A percentile compares a stretch with the other conserved stretches of the same genome.
These are phyloP conservation scores for Thermoascus crustaceus DNA, from an alignment of 2,329 filamentous ascomycete species.

Conservation along the genomic window DNA sequence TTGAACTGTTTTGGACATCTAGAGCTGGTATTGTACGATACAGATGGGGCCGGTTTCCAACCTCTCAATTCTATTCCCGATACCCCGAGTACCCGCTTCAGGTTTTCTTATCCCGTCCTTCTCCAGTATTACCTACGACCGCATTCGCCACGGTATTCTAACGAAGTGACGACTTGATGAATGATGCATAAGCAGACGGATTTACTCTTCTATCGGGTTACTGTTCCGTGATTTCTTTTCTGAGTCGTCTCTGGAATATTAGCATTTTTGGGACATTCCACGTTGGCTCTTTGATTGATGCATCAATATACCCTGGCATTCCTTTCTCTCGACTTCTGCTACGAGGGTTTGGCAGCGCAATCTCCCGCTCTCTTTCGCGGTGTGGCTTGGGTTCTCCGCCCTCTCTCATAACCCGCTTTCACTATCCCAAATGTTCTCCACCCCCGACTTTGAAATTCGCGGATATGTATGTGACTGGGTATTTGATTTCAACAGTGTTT, in stretches of 20 bases:
- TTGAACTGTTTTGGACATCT: no score
- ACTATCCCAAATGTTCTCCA: background rate
- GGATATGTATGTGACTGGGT: conserved; percentile 1
- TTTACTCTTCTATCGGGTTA: background rate
- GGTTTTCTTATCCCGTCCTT: conserved; percentile 7
- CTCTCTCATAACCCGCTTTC: no score
- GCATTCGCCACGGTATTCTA: conserved; percentile 11
- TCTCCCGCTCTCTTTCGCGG: conserved; percentile 18
- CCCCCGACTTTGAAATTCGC: background rate
- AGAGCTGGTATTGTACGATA: no score
- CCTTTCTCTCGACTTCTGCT: conserved; percentile 17
- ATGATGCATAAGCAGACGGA: conserved; percentile 20
- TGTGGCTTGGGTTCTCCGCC: conserved; percentile 11
- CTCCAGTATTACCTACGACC: conserved; percentile 9
- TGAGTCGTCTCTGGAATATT: no score
- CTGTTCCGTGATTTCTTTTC: conserved; percentile 18
- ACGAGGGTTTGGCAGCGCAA: conserved; percentile 17
- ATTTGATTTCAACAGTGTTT: conserved; percentile 1
- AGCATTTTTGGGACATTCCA: conserved; percentile 12
- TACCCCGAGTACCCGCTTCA: no score
- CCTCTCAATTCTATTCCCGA: no score
- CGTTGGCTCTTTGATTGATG: conserved; percentile 20
- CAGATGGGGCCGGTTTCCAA: no score
- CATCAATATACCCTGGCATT: conserved; percentile 29
- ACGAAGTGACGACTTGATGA: conserved; percentile 32